These are phyloP conservation scores for Sherardia arvensis DNA, from an alignment of 257 asterid species.

Conservation along the genomic window DNA sequence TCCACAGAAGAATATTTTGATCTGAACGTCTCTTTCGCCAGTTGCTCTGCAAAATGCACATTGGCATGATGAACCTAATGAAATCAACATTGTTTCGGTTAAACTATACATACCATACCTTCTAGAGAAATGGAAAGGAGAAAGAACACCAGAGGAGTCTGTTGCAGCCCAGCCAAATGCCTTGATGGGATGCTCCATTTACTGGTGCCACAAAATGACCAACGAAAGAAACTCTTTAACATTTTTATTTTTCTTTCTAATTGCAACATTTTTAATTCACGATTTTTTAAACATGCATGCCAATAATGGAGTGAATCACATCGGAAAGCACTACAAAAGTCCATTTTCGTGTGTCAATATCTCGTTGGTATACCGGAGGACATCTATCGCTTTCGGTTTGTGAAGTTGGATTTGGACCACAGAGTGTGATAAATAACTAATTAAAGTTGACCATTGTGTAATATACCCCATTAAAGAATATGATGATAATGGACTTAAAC, in stretches of 20 bases:
- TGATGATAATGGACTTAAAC: not conserved
- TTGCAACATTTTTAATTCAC: too few species aligned
- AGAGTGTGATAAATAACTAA: not conserved
- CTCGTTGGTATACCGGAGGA: not conserved
- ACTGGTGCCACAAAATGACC: too few species aligned
- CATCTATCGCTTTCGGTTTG: slow-evolving; percentile 9
- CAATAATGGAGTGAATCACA: too few species aligned
- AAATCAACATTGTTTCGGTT: not conserved
- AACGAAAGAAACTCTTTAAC: not conserved
- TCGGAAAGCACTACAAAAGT: slow-evolving; percentile 3
- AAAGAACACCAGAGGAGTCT: slow-evolving; percentile 11
- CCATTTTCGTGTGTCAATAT: slow-evolving; percentile 1
- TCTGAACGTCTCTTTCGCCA: slow-evolving; percentile 31
- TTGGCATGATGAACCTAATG: not conserved
- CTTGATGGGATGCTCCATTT: slow-evolving; percentile 10
- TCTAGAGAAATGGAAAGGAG: slow-evolving; percentile 13
- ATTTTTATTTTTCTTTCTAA: too few species aligned
- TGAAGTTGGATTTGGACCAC: not conserved
- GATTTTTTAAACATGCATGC: too few species aligned
- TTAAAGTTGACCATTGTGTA: not conserved
- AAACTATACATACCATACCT: not conserved
- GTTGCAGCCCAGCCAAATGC: slow-evolving; percentile 19
- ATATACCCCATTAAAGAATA: not conserved
- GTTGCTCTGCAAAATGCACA: slow-evolving; percentile 18
- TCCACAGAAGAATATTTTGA: slow-evolving; percentile 32